Evolutionary conservation across 106 monocot genomes (phyloP), one percentile per base, ranked within the genome.

Genomic region (Dioscorea alata): DNA sequence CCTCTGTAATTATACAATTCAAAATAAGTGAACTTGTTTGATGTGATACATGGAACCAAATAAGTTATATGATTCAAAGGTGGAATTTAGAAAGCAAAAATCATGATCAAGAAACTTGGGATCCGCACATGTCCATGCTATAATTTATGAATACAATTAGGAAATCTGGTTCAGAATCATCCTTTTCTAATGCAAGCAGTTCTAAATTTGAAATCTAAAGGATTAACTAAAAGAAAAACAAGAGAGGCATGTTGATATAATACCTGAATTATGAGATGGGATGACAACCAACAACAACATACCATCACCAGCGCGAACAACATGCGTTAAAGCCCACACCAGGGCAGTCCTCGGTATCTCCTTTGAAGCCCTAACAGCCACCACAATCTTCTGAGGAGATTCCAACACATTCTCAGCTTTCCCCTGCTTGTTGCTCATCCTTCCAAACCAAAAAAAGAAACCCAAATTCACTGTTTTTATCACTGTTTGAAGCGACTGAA

Each of bases 271-370:
- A 4, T 85, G 85, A 13, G 85, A 49, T 15, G 84, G 75, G 34
- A 95, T 71, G 16, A 95, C 83, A 16, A 95, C 85, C 50, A 95
- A 57, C 22, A 95, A 76, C 6, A 82, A 81, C 24, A 95, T 77
- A 20, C 85, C 81, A 71, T 86, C 94, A 8, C 88, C 88, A 33
- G 91, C 91, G 35, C 86, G 94, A 67, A 88, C 91, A n/a, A 95
- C 91, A 79, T 95, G 90, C n/a, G 83, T 88, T 4, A 95, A 48
- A 49, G 94, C 88, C 94, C 94, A 95, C 7, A 88, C 75, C 19
- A 95, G 65, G 21, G 88, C 94, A 18, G 78, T 75, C 78, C 67
- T 87, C 12, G 90, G 69, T 53, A 95, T 91, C 48, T 94, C 94
- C 67, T 79, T 91, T 3, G 91, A 83, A 31, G 88, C 94, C 69